These are phyloP conservation scores for Sphaerulina vaccinii DNA, from an alignment of 2,329 filamentous ascomycete species.

Conservation along the genomic window DNA sequence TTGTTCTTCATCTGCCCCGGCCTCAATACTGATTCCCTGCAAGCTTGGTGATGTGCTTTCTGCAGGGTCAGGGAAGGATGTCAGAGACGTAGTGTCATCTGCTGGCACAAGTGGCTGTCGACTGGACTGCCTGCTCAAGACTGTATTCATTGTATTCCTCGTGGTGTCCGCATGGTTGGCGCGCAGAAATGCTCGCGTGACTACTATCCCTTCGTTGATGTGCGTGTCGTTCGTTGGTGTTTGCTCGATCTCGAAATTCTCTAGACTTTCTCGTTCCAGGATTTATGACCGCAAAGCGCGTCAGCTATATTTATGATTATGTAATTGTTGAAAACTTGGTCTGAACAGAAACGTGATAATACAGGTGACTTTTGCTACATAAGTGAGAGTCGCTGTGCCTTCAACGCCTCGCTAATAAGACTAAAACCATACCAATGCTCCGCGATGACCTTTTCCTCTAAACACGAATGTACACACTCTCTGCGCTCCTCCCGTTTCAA, in stretches of 20 bases:
- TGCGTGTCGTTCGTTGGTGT: not conserved
- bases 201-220: slow-evolving; percentile 5
- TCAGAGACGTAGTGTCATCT: slow-evolving; percentile 33
- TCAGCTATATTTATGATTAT: no score
- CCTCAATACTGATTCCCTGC: slow-evolving; percentile 16
- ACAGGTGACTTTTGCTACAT: no score
- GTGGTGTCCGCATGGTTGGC: slow-evolving; percentile 5
- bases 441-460: no score
- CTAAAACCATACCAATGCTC: no score
- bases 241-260: not conserved
- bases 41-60: slow-evolving; percentile 21
- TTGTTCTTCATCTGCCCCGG: slow-evolving; percentile 8
- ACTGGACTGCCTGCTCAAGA: slow-evolving; percentile 23
- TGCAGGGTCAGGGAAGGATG: slow-evolving; percentile 35
- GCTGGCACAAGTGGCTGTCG: slow-evolving; percentile 19
- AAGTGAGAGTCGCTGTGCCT: no score
- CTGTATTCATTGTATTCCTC: slow-evolving; percentile 15
- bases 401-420: no score
- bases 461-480: no score
- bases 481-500: no score
- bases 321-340: no score
- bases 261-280: not conserved
- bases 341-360: no score
- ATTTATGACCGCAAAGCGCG: no score
- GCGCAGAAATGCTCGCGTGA: slow-evolving; percentile 5